Evolutionary conservation across 108 stramenopile genomes (phyloP).

Genomic region (Nitzschia sp.): DNA sequence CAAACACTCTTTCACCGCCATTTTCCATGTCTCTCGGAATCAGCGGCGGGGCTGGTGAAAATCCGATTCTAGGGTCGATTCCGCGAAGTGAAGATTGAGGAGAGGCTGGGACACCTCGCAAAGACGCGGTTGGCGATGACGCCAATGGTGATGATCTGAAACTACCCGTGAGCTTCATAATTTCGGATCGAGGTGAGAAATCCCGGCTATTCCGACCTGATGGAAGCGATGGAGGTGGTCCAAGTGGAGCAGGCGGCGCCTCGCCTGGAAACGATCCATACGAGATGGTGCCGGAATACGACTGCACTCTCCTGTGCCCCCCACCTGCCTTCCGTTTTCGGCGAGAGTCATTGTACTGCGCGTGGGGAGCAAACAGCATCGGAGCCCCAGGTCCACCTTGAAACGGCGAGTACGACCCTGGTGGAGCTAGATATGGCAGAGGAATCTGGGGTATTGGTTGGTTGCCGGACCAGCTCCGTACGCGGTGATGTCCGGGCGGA

Average conservation of each 20-base stretch:
- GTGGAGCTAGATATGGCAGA: neutral
- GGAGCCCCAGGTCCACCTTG: neutral
- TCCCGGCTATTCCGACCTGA: neutral
- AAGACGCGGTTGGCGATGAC: slow-evolving; percentile 5
- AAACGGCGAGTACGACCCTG: neutral
- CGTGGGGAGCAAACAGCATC: neutral
- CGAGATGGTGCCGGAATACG: slow-evolving; percentile 13
- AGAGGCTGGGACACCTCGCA: neutral
- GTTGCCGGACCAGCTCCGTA: slow-evolving; percentile 17
- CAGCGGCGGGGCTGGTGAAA: neutral
- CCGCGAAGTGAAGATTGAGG: neutral
- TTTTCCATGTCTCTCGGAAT: slow-evolving; percentile 1
- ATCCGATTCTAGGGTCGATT: neutral
- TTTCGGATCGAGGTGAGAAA: slow-evolving; percentile 33
- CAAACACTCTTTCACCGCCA: neutral
- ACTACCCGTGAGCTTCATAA: slow-evolving; percentile 31
- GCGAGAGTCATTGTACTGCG: neutral
- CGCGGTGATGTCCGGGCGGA: neutral
- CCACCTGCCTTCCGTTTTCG: slow-evolving; percentile 3
- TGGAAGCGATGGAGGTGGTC: slow-evolving; percentile 2
- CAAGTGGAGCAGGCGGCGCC: slow-evolving; percentile 7
- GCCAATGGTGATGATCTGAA: neutral
- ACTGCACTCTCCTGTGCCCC: slow-evolving; percentile 22
- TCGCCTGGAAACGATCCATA: neutral
- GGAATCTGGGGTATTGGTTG: neutral